phyloP scores from a whole-genome alignment of 139 green algal genomes.

The Picochlorum sp. region DNA sequence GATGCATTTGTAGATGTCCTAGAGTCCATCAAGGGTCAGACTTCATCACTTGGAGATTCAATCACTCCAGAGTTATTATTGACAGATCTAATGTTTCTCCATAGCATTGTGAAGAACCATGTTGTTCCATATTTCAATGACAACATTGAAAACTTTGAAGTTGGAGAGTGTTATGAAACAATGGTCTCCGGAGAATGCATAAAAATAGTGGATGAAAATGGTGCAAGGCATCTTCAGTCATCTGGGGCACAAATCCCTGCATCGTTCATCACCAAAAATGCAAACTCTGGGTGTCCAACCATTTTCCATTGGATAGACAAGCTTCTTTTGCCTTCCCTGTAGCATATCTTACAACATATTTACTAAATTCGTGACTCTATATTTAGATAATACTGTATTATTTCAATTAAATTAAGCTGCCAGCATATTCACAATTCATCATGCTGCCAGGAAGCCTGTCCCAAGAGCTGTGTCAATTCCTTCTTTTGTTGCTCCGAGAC shows the following conservation, averaged over 20 bases:
- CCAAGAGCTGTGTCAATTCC: conserved; percentile 37
- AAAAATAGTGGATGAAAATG: neutral
- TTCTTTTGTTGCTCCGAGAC: conserved; percentile 63
- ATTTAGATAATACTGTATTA: neutral
- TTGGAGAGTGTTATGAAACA: neutral
- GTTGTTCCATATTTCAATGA: conserved; percentile 8
- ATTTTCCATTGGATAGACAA: conserved; percentile 11
- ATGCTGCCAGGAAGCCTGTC: conserved; percentile 1
- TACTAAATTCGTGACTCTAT: neutral
- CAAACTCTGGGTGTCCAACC: conserved; percentile 15
- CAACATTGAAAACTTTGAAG: neutral
- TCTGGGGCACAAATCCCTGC: neutral
- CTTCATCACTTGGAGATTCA: no score
- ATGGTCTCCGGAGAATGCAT: neutral
- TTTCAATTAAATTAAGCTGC: no score
- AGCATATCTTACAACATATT: conserved; percentile 4
- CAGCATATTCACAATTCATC: conserved; percentile 1
- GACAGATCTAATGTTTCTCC: neutral
- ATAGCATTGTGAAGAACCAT: conserved; percentile 17
- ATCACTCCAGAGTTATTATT: neutral
- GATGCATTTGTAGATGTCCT: conserved; percentile 3
- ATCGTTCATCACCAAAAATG: neutral
- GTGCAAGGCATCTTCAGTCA: neutral
- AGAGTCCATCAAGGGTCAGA: neutral
- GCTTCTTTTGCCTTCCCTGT: no score